Evolutionary conservation across 2,329 filamentous ascomycete genomes (phyloP), one percentile per base, ranked within the genome.

Genomic region (Orbilia quercus): DNA sequence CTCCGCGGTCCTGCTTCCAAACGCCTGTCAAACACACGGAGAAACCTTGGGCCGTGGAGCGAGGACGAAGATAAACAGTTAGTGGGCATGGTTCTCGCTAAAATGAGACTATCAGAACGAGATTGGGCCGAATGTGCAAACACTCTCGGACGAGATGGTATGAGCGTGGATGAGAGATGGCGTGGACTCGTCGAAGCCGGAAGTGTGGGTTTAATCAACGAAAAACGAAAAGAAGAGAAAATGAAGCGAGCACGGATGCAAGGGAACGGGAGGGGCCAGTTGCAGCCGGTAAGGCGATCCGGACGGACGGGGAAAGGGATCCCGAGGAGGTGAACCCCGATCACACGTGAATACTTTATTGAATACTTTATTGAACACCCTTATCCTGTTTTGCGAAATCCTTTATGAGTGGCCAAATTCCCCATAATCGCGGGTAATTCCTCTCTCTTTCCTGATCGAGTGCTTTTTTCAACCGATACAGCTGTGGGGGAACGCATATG

Each of bases 121-220:
- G 87, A 90, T 67, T 89, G 87, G 88, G 86, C 88, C 70, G 87
- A 90, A 78, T 89, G 87, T 79, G 88, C 87, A 45, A 83, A 86
- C 70, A 87, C 83, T 75, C 81, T 90, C 6, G 87, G 88, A 74
- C 74, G 76, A 55, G 86, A 89, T 80, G 82, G 85, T 57, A 82
- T 83, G 67, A 85, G 83, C 70, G 82, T 89, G 48, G 85, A 84
- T 44, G 82, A 84, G 55, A 81, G 88, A 76, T 90, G 88, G 88
- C 87, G 85, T 82, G 88, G 84, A 64, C 81, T 90, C 36, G 84
- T 89, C 80, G 87, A 67, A 50, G 64, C 63, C 34, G 70, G 70
- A 16, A 64, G 45, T 14, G 70, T 74, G 28, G 70, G 70, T 16
- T 55, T 74, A 2, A 74, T 74, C 42, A 73, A 73, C 42, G 69